Evolutionary conservation across 257 asterid genomes (phyloP).

Genomic region (Plectranthus barbatus): DNA sequence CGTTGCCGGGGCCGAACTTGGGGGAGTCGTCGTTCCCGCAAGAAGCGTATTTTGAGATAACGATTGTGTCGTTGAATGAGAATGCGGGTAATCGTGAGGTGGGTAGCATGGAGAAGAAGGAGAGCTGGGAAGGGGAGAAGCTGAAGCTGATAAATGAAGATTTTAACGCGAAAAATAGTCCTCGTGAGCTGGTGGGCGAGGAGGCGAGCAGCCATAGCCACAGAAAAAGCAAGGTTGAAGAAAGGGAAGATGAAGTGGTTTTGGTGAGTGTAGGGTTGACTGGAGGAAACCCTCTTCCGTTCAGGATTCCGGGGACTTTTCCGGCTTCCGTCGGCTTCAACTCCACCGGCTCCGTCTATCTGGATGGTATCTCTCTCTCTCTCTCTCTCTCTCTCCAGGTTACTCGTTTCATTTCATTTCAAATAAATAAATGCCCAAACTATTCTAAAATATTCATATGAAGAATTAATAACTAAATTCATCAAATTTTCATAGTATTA

Average conservation of each 20-base stretch:
- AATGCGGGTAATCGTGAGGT: background rate
- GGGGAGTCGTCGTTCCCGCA: slow-evolving; percentile 76
- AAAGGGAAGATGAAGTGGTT: slow-evolving; percentile 20
- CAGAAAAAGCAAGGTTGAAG: slow-evolving; percentile 29
- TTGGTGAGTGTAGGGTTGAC: slow-evolving; percentile 49
- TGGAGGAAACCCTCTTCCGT: slow-evolving; percentile 38
- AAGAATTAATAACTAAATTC: no score
- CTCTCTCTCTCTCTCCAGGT: background rate
- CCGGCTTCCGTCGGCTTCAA: slow-evolving; percentile 69
- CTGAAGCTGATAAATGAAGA: slow-evolving; percentile 57
- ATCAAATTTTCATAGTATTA: no score
- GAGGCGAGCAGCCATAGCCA: slow-evolving; percentile 25
- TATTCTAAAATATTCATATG: no score
- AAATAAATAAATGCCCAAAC: no score
- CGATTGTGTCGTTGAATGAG: slow-evolving; percentile 27
- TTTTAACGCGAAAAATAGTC: slow-evolving; percentile 34
- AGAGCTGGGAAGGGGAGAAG: slow-evolving; percentile 53
- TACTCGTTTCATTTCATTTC: no score
- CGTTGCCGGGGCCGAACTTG: slow-evolving; percentile 81
- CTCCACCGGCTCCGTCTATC: slow-evolving; percentile 68
- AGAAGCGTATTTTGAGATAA: slow-evolving; percentile 83
- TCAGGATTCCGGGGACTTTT: slow-evolving; percentile 61
- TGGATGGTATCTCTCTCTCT: slow-evolving; percentile 46
- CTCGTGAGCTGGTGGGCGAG: background rate
- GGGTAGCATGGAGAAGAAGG: slow-evolving; percentile 15